Conservation (phyloP, 1,284 basidiomycete species). For the Irpex lacteus region DNA sequence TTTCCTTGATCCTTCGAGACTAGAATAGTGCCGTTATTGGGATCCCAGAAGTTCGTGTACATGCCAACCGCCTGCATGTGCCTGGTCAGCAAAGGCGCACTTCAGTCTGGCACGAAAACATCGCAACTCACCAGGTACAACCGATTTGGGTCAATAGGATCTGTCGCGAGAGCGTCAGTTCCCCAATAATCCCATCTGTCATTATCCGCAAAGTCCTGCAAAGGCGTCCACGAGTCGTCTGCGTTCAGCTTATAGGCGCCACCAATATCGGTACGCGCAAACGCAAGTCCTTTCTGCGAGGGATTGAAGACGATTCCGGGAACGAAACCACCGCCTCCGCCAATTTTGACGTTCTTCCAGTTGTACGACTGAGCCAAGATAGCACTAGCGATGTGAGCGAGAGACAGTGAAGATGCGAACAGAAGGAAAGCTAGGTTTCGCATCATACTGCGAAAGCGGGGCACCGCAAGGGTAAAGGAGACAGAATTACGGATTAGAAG, state of each 20-base stretch:
- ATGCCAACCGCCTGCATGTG: slow-evolving; percentile 49
- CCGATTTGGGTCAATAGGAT: slow-evolving; percentile 53
- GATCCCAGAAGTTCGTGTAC: slow-evolving; percentile 68
- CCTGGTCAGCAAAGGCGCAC: background rate
- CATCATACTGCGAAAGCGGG: background rate
- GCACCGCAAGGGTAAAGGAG: background rate
- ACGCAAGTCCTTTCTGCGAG: slow-evolving; percentile 52
- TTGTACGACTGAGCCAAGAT: slow-evolving; percentile 48
- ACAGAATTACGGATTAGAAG: no score
- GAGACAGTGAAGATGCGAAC: background rate
- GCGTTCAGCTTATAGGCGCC: slow-evolving; percentile 62
- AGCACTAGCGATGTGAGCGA: slow-evolving; percentile 19
- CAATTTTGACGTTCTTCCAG: slow-evolving; percentile 67
- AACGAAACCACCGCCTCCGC: slow-evolving; percentile 47
- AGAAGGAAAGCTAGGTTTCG: background rate
- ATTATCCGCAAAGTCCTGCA: slow-evolving; percentile 58
- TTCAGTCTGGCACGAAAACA: background rate
- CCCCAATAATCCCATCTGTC: slow-evolving; percentile 64
- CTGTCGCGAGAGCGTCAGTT: slow-evolving; percentile 60
- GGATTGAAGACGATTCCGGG: slow-evolving; percentile 65
- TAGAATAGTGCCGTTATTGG: slow-evolving; percentile 64
- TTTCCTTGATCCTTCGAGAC: slow-evolving; percentile 56
- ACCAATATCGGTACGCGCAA: slow-evolving; percentile 65
- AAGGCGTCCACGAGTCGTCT: slow-evolving; percentile 58
- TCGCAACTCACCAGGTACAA: slow-evolving; percentile 44